phyloP scores from a whole-genome alignment of 2,329 filamentous ascomycete genomes.

The Alternaria sp. region DNA sequence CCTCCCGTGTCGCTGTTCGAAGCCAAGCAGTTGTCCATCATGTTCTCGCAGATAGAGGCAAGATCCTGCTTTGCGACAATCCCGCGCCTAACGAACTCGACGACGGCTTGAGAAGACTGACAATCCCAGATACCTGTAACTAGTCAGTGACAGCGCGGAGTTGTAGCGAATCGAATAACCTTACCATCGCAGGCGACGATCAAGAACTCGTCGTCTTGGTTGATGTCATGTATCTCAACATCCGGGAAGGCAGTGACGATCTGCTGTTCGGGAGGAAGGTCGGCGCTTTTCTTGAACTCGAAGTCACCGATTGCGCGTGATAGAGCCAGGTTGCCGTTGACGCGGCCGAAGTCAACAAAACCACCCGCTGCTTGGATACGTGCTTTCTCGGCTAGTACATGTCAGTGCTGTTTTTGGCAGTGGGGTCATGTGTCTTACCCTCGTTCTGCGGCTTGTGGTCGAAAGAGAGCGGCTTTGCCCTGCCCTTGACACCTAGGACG shows the following conservation, averaged over 20 bases:
- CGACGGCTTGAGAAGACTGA: constrained; percentile 95
- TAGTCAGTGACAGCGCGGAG: constrained; percentile 17
- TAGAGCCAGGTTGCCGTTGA: constrained; percentile 96
- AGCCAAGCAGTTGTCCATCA: constrained; percentile 99
- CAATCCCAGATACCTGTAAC: constrained; percentile 96
- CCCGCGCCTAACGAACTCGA: constrained; percentile 95
- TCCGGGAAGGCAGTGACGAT: constrained; percentile 98
- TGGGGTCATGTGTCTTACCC: constrained; percentile 61
- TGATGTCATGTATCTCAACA: constrained; percentile 88
- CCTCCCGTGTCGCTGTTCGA: constrained; percentile 98
- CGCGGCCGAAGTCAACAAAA: constrained; percentile 97
- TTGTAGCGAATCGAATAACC: constrained; percentile 11
- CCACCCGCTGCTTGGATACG: constrained; percentile 95
- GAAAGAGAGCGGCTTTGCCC: constrained; percentile 97
- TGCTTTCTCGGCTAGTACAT: constrained; percentile 83
- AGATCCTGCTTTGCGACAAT: constrained; percentile 97
- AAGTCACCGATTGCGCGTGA: constrained; percentile 99
- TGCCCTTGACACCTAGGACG: constrained; percentile 94
- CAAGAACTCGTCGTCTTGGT: constrained; percentile 90
- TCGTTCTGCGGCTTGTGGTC: constrained; percentile 99
- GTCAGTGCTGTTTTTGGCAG: constrained; percentile 24
- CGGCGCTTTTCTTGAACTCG: constrained; percentile 99
- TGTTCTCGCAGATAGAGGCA: constrained; percentile 96
- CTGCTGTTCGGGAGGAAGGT: constrained; percentile 96
- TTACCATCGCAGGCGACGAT: constrained; percentile 56